phyloP scores from a whole-genome alignment of 208 protist species.

The Trypanosoma scelopori region DNA sequence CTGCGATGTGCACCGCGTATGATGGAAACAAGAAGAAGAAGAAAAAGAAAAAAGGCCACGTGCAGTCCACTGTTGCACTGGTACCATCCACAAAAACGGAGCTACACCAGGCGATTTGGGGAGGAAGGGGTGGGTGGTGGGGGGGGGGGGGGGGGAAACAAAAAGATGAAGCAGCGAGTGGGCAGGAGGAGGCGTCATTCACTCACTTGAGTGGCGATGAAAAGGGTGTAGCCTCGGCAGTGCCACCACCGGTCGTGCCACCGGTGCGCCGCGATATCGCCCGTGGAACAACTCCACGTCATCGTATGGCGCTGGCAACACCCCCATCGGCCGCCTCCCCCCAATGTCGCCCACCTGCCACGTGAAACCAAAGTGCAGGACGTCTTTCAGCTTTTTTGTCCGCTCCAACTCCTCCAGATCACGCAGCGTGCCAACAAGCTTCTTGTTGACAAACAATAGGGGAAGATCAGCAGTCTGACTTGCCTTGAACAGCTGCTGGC shows the following conservation, averaged over 20 bases:
- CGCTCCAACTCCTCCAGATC: constrained; percentile 72
- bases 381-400: constrained; percentile 75
- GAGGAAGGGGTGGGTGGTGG: too few species aligned
- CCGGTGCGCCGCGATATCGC: constrained; percentile 72
- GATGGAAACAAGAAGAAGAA: constrained; percentile 1
- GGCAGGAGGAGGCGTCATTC: background rate
- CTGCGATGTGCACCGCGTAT: background rate
- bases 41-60: background rate
- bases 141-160: too few species aligned
- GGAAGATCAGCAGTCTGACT: constrained; percentile 60
- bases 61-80: too few species aligned
- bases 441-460: constrained; percentile 85
- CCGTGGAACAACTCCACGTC: constrained; percentile 83
- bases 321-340: constrained; percentile 40
- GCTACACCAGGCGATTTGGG: too few species aligned
- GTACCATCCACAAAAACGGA: too few species aligned
- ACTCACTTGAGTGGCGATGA: constrained; percentile 24
- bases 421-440: constrained; percentile 67
- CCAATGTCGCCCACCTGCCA: constrained; percentile 60
- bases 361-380: constrained; percentile 89
- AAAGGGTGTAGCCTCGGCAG: constrained; percentile 72
- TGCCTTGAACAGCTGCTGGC: constrained; percentile 39
- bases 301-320: constrained; percentile 64
- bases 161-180: constrained; percentile 1
- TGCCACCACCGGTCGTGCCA: constrained; percentile 67